Percentiles rank a stretch among this genome's conserved stretches.
phyloP scores from a whole-genome alignment of 2,329 filamentous ascomycete species.

The Emergomyces pasteurianus region DNA sequence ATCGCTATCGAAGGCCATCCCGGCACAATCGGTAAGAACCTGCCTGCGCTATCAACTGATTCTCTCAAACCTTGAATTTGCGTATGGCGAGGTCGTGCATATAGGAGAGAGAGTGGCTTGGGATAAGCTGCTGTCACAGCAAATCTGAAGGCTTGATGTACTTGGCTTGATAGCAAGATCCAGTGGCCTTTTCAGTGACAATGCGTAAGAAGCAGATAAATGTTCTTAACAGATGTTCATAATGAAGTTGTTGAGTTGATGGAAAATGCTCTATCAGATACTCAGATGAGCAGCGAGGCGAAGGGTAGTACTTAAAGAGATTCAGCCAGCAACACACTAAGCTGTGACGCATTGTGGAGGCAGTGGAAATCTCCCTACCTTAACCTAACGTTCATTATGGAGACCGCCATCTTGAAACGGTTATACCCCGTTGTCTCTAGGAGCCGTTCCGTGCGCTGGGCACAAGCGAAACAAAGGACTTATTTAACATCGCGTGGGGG shows the following conservation, averaged over 20 bases:
- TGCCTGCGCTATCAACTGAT: neutral
- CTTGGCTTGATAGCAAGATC: neutral
- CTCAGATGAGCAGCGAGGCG: neutral
- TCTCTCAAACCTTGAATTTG: neutral
- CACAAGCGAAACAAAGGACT: no score
- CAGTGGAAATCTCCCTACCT: neutral
- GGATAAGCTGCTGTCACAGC: neutral
- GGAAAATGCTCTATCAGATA: neutral
- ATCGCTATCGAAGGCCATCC: constrained; percentile 35
- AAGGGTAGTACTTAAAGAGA: neutral
- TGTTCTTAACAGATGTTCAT: neutral
- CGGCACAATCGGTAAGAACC: neutral
- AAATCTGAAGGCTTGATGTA: neutral
- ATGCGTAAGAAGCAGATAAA: neutral
- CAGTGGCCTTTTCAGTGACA: neutral
- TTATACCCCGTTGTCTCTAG: no score
- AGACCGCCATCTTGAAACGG: neutral
- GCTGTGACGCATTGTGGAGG: neutral
- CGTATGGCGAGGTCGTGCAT: neutral
- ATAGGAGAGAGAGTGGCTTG: neutral
- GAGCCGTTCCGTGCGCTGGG: no score
- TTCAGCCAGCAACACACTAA: neutral
- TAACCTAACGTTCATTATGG: neutral
- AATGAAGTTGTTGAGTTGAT: neutral
- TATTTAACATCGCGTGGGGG: no score